Conservation (phyloP, 768 basidiomycete species). For the Suillus placidus region DNA sequence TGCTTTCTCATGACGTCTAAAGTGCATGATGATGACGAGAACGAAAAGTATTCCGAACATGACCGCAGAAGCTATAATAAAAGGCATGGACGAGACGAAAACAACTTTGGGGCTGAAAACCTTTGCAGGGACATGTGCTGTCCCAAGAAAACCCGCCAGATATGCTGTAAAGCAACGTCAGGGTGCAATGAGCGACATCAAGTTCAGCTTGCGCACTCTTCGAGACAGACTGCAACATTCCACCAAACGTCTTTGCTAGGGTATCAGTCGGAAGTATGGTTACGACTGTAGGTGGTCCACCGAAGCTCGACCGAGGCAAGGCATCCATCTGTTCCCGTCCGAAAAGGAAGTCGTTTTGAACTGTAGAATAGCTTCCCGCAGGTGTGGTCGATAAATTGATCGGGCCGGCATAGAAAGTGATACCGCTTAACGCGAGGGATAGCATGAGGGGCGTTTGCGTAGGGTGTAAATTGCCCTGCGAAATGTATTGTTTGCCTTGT, state of each 20-base stretch:
- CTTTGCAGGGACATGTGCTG: conserved; percentile 33
- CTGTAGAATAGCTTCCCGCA: neutral
- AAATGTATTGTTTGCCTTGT: conserved; percentile 12
- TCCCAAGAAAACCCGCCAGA: conserved; percentile 26
- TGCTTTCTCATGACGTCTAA: conserved; percentile 24
- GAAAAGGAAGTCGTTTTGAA: conserved; percentile 24
- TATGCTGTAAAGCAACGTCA: conserved; percentile 19
- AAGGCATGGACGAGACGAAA: conserved; percentile 31
- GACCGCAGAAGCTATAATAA: conserved; percentile 26
- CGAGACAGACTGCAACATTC: conserved; percentile 22
- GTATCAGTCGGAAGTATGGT: conserved; percentile 18
- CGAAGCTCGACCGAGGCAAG: conserved; percentile 11
- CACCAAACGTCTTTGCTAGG: conserved; percentile 24
- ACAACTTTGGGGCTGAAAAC: conserved; percentile 23
- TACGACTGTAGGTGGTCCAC: neutral
- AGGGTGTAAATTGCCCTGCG: conserved; percentile 27
- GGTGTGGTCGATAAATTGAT: neutral
- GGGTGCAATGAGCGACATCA: neutral
- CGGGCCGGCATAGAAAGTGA: conserved; percentile 12
- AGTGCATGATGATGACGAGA: conserved; percentile 25
- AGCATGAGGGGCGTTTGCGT: conserved; percentile 29
- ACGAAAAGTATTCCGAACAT: conserved; percentile 27
- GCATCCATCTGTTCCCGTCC: conserved; percentile 18
- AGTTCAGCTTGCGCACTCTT: conserved; percentile 21
- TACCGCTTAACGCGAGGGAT: conserved; percentile 20